phyloP scores from a whole-genome alignment of 768 basidiomycete species.

The Mycena haematopus region DNA sequence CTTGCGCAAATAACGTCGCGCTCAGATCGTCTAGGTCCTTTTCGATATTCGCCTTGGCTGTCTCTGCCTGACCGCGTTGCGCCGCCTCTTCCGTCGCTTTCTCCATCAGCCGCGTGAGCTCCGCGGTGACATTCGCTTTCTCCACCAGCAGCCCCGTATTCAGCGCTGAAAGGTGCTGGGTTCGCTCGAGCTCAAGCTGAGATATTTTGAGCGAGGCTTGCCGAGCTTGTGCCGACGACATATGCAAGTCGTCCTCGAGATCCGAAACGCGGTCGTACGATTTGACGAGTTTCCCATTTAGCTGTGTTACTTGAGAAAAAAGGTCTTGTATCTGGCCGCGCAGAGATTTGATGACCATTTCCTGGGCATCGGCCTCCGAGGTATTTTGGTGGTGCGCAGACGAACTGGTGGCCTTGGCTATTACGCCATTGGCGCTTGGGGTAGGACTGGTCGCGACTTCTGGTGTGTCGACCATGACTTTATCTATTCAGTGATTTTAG shows the following conservation, averaged over 20 bases:
- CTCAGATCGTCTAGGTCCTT: conserved; percentile 95
- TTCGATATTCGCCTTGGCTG: conserved; percentile 82
- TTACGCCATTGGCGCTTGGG: conserved; percentile 20
- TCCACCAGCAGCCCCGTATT: conserved; percentile 94
- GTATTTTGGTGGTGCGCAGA: conserved; percentile 12
- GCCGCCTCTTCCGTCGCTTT: conserved; percentile 95
- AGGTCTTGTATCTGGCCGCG: conserved; percentile 85
- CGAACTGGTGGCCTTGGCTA: conserved; percentile 6
- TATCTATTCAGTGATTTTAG: conserved; percentile 1
- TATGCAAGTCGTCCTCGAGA: conserved; percentile 89
- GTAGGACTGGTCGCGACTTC: conserved; percentile 13
- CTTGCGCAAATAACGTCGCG: conserved; percentile 87
- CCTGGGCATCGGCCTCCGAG: conserved; percentile 71
- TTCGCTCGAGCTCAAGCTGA: conserved; percentile 84
- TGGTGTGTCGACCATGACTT: conserved; percentile 17
- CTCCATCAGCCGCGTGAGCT: conserved; percentile 93
- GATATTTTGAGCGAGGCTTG: conserved; percentile 70
- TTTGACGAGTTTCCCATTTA: conserved; percentile 91
- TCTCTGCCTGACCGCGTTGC: conserved; percentile 88
- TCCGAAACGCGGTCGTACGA: conserved; percentile 92
- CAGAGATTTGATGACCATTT: conserved; percentile 81
- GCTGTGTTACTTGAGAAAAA: conserved; percentile 86
- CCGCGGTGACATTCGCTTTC: conserved; percentile 85
- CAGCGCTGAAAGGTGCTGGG: conserved; percentile 86
- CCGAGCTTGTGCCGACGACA: conserved; percentile 63